Base-by-base conservation (phyloP, 176 grass and related monocot genomes). In the Elaeis guineensis region DNA sequence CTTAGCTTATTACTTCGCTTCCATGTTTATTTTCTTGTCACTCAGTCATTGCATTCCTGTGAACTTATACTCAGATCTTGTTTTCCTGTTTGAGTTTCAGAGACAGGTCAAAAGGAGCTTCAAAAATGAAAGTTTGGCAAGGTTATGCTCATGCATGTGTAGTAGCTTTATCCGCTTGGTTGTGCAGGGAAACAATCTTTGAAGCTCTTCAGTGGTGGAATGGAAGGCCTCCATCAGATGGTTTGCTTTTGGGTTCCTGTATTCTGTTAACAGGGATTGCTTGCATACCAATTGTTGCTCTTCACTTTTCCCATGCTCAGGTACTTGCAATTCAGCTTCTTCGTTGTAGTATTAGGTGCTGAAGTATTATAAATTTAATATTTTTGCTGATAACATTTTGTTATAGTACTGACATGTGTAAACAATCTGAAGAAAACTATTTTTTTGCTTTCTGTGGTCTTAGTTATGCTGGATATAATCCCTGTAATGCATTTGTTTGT, bases 141-240 rank as follows among this genome's bases (percentile, higher is more conserved):
- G 87, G 78, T 58, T 92, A 98, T 80, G 78, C 80, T 59, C 93
- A 98, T 85, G 93, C 87, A 61, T 81, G 58, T 67, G 76, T 98
- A n/a, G 73, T 98, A 68, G 79, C 81, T 18, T 71, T 98, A 29
- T 92, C 93, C 15, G 82, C 81, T 0, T 98, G 93, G 93, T 69
- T 98, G 20, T 98, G 87, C 21, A 72, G 84, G 62, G 93, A 98
- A 82, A 89, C 93, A 67, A 91, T 98, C 60, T 98, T 98, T 19
- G 87, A 98, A 86, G 84, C 84, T 80, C 77, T 98, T 62, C 87
- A 98, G 55, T 98, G 87, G 87, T 87, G 88, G 82, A 87, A 89
- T 69, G 93, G 93, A 76, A 89, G 79, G 65, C 77, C 93, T 73
- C 93, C 93, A 80, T 86, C 77, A 69, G 87, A 98, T 82, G 82